A percentile compares a stretch with the other conserved stretches of the same genome.
Conservation (phyloP, 805 yeast genomes). For the Candida ascalaphidarum region DNA sequence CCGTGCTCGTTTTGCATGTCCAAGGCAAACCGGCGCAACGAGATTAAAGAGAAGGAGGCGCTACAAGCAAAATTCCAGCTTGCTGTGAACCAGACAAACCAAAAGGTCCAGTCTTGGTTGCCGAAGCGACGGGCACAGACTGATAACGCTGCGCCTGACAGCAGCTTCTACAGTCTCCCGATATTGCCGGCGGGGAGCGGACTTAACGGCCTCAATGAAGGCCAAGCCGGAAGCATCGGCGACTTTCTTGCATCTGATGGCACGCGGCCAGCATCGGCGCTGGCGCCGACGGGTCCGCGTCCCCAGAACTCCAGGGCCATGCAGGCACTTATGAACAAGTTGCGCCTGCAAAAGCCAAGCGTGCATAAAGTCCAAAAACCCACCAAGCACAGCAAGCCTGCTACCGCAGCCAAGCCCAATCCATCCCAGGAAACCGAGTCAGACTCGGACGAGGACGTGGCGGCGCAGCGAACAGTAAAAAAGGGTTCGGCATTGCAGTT, state of each 20-base stretch:
- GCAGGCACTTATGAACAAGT: conserved; percentile 28
- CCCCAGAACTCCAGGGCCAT: conserved; percentile 30
- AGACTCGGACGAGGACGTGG: conserved; percentile 7
- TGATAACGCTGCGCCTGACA: conserved; percentile 2
- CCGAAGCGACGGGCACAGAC: conserved; percentile 1
- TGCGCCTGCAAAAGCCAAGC: conserved; percentile 19
- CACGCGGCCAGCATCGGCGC: no score
- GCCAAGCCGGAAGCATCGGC: conserved; percentile 11
- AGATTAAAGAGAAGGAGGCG: conserved; percentile 38
- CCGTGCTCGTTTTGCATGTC: conserved; percentile 9
- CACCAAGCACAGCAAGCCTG: not conserved
- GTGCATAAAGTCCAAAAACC: conserved; percentile 10
- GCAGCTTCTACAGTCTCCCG: conserved; percentile 24
- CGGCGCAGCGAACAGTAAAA: conserved; percentile 7
- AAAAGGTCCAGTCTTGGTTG: conserved; percentile 31
- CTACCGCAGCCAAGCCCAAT: conserved; percentile 1
- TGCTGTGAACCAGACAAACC: conserved; percentile 28
- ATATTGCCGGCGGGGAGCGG: conserved; percentile 25
- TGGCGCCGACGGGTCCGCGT: no score
- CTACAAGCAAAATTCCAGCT: conserved; percentile 40
- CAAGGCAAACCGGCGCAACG: conserved; percentile 24
- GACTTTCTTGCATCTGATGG: conserved; percentile 15
- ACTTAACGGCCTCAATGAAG: conserved; percentile 11
- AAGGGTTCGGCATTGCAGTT: conserved; percentile 8
- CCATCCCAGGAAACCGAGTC: conserved; percentile 3